These are phyloP conservation scores for Agroathelia rolfsii DNA, from an alignment of 1,284 basidiomycete genomes.

Conservation along the genomic window DNA sequence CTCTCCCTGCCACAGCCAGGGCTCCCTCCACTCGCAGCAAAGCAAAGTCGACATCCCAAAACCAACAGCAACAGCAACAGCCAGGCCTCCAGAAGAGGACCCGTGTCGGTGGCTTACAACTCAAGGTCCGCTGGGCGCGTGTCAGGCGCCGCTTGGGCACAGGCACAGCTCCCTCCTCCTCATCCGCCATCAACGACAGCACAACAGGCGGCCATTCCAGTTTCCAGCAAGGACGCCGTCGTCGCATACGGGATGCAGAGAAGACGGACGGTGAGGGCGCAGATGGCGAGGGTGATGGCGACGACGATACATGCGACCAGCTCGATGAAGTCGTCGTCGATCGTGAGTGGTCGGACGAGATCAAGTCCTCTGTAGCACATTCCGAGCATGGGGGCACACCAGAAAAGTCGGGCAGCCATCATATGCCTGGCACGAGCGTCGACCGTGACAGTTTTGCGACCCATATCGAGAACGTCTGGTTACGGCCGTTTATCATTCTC, in stretches of 20 bases:
- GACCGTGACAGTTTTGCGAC: constrained; percentile 22
- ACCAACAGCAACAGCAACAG: constrained; percentile 6
- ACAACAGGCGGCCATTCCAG: constrained; percentile 29
- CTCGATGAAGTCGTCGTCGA: constrained; percentile 69
- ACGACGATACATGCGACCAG: constrained; percentile 22
- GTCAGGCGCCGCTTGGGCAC: constrained; percentile 33
- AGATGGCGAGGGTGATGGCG: constrained; percentile 19
- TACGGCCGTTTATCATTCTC: constrained; percentile 21
- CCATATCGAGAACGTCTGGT: constrained; percentile 22
- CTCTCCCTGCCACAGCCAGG: constrained; percentile 10
- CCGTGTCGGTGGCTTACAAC: constrained; percentile 22
- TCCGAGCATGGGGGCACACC: constrained; percentile 39
- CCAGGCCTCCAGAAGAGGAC: constrained; percentile 26
- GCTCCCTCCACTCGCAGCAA: constrained; percentile 5
- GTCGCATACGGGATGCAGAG: no score
- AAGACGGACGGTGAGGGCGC: constrained; percentile 16
- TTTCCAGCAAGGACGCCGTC: constrained; percentile 13
- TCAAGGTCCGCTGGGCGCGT: constrained; percentile 32
- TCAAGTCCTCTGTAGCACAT: constrained; percentile 37
- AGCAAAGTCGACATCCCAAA: no score
- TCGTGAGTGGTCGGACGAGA: constrained; percentile 51
- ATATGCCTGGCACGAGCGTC: constrained; percentile 22
- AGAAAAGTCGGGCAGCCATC: constrained; percentile 34
- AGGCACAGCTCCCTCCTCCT: constrained; percentile 31
- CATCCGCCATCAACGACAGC: constrained; percentile 30